Evolutionary conservation across 2,329 filamentous ascomycete genomes (phyloP), one percentile per base, ranked within the genome.

Genomic region (Colletotrichum plurivorum): DNA sequence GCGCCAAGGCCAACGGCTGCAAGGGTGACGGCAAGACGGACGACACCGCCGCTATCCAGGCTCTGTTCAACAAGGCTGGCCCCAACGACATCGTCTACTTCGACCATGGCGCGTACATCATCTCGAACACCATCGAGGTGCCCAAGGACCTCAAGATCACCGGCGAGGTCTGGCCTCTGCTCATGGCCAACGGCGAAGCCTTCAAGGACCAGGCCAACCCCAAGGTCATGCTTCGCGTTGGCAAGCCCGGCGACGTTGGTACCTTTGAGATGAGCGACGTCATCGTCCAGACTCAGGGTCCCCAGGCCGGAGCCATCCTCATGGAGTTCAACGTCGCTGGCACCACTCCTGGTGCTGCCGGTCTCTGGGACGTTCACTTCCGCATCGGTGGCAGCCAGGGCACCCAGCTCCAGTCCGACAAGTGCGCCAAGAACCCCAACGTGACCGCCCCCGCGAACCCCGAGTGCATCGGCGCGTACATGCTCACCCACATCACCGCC

Each of bases 351-450:
- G 94, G 94, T 54, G 88, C 90, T 1, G 91, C 90, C 20, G 95
- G 90, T 71, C 90, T 98, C 81, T 99, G 95, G 93, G 96, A 99
- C 76, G 91, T 95, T n/a, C 96, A 99, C 84, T 92, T 96, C 83
- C 94, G 96, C 76, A 89, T 99, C 74, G 95, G 94, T 75, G 96
- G 96, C 51, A 91, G 92, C 63, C 91, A 93, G 5, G 95, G 95
- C 69, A 97, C 95, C 31, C 82, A 93, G 72, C 88, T 98, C 16
- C 93, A 97, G 81, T 92, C 91, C 18, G 87, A 93, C 79, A 90
- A 86, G 63, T 98, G 95, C 84, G 81, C 88, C 78, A 97, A 97
- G 87, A 93, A 91, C 71, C 92, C 93, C 49, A 84, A 86, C 58
- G 82, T 84, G 15, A 87, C 85, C 6, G 89, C 92, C 58, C 79